Evolutionary conservation across 164 flowering plant genomes (phyloP), one percentile per base, ranked within the genome.

Genomic region (Malania oleifera): DNA sequence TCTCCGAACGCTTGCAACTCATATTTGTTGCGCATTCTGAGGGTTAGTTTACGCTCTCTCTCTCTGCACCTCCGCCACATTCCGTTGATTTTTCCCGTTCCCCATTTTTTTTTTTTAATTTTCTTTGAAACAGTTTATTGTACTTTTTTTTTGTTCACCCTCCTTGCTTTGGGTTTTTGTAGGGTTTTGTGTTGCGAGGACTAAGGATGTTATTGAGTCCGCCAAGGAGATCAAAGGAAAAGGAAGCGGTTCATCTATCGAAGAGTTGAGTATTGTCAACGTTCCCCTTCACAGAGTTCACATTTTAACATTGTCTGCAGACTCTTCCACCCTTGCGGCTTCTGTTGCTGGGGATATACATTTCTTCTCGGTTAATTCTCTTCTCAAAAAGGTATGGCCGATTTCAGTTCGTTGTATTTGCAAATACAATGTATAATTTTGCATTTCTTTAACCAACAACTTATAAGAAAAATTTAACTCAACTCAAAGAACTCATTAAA

Each of bases 181-280:
- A 85, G 91, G 96, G 68, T 87, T 89, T 73, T 84, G 62, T 60
- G 85, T 88, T 53, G 91, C 80, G 46, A 80, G 65, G 77, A 89
- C 85, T 6, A 77, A 71, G 63, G 97, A 89, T 43, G 85, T 74
- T 19, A 72, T 87, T 20, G 83, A 67, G 25, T 62, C 70, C 17
- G 96, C 96, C 0, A 75, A 76, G 70, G 77, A 66, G 62, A 57
- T 75, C 14, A 80, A 77, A 64, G 78, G 71, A 3, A 68, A 69
- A 54, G 77, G 70, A 2, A 67, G 62, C 7, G 72, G 63, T 40
- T 49, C 67, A 14, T 74, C 73, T 37, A 47, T 92, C 17, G 67
- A 73, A 65, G 93, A 93, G 26, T 25, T 78, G 37, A 68, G 98
- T 59, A 40, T 87, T 26, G 84, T 75, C 10, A 79, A 84, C 62